Base-by-base conservation (phyloP, 75 land plant species). In the Sequoia sempervirens region DNA sequence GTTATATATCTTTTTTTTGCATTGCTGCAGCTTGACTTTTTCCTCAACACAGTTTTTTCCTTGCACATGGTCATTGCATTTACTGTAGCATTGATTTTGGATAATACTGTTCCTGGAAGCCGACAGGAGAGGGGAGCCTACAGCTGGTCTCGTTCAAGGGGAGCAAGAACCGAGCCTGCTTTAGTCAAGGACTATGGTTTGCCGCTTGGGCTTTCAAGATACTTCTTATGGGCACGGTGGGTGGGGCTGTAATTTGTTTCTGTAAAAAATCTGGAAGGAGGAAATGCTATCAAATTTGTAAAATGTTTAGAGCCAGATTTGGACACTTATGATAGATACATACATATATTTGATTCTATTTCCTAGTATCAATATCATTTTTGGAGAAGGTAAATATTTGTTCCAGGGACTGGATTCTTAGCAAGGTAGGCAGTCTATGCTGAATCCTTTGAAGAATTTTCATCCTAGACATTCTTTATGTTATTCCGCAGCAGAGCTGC, bases 81-180 rank as follows among this genome's bases (percentile, higher is more conserved):
- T 52, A 17, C 89, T 43, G 91, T 90, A 28, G 88, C 91, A 0
- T 86, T 89, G 36, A 38, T 90, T 26, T 88, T 90, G 13, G 91
- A 90, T 78, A 90, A 90, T 70, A 90, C 91, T n/a, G 91, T 90
- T 64, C 91, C 91, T 15, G 91, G 91, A 7, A 89, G 91, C 45
- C 80, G 82, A 17, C 91, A 89, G 46, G 91, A 90, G 70, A 81
- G 90, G 54, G 91, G 91, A 0, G 38, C 81, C 0, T 90, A 90
- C 50, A 64, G 79, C 8, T 90, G 91, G 91, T 56, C 87, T 64
- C 45, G 23, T 18, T 83, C 85, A 68, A 72, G 81, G 37, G 81
- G 80, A 61, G 91, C 91, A 15, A 83, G 86, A 43, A 86, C 52
- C 18, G 91, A 90, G 28, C 88, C 84, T 4, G 84, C 83, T 7